Evolutionary conservation across 345 rosid species (phyloP).

Genomic region (Iberis pinnata): DNA sequence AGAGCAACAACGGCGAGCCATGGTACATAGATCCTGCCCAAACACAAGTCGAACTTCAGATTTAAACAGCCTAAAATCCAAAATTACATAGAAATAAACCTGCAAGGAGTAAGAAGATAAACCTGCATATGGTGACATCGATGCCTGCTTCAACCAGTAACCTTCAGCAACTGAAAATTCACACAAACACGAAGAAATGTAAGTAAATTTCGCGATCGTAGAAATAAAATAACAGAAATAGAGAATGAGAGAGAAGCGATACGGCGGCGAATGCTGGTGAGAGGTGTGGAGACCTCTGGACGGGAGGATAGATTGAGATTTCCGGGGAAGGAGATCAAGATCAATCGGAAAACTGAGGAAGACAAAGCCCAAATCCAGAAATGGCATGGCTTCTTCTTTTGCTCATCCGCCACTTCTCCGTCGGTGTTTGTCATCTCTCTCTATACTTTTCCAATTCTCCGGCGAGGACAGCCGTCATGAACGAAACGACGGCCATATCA

Average conservation of each 20-base stretch:
- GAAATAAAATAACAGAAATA: background rate
- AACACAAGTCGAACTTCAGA: background rate
- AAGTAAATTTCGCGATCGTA: background rate
- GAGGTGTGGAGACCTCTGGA: slow-evolving; percentile 93
- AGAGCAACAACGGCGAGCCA: slow-evolving; percentile 81
- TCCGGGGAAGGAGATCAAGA: slow-evolving; percentile 48
- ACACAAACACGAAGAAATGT: slow-evolving; percentile 3
- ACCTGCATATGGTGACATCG: slow-evolving; percentile 94
- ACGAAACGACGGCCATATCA: slow-evolving; percentile 11
- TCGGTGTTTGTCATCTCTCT: slow-evolving; percentile 27
- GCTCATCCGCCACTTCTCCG: slow-evolving; percentile 27
- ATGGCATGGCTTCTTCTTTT: slow-evolving; percentile 17
- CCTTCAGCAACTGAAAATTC: slow-evolving; percentile 77
- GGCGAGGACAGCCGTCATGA: slow-evolving; percentile 8
- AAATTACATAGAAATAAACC: slow-evolving; percentile 6
- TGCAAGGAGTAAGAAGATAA: background rate
- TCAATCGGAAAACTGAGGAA: slow-evolving; percentile 41
- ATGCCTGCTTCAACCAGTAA: slow-evolving; percentile 88
- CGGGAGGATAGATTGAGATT: slow-evolving; percentile 71
- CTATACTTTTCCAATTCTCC: slow-evolving; percentile 8
- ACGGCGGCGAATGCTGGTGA: slow-evolving; percentile 95
- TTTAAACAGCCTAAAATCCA: background rate
- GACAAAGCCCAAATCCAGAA: slow-evolving; percentile 52
- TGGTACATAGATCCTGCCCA: slow-evolving; percentile 91
- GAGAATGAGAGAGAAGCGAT: slow-evolving; percentile 22